Evolutionary conservation across 805 yeast genomes (phyloP), one percentile per base, ranked within the genome.

Genomic region (Starmerella apicola): DNA sequence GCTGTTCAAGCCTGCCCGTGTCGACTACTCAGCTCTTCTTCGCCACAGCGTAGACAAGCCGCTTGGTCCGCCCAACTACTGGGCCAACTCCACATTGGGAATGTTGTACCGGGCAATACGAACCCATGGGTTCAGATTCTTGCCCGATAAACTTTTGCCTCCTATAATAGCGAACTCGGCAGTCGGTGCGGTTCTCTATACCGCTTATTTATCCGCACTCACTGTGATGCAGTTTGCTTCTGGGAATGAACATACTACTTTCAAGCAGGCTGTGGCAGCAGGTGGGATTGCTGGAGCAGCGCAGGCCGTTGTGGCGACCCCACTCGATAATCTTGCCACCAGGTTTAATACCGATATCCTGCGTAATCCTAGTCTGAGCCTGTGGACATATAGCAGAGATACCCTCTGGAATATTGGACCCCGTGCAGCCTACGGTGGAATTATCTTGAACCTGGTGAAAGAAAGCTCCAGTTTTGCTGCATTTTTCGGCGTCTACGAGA

Each of bases 221-320:
- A 46, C 51, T 25, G 32, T 50, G 7, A 42, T 51, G 38, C 44
- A 45, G 40, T 45, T 39, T 27, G 41, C 48, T 16, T 46, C 35
- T 37, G 44, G 44, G 41, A 44, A 44, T 32, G 35, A 37, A 38
- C 54, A 64, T 41, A 84, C 81, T 50, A 75, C 84, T 0, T 54
- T 55, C 37, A 22, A 33, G 26, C 60, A 59, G 34, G 49, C 66
- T n/a, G 73, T 82, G 59, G 59, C 74, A 35, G 83, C 95, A 0
- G 97, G 97, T 0, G 74, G 78, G 41, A 48, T 82, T 0, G 95
- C 95, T 0, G 96, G 96, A 1, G 74, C 78, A 0, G 74, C 76
- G 19, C 95, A 91, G 51, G 80, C 94, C n/a, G 61, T 83, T 15
- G 86, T 83, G 0, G 94, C 95, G 2, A 88, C 95, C 1, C 97